Evolutionary conservation across 805 yeast genomes (phyloP), one percentile per base, ranked within the genome.

Genomic region (Barnettozyma pratensis): DNA sequence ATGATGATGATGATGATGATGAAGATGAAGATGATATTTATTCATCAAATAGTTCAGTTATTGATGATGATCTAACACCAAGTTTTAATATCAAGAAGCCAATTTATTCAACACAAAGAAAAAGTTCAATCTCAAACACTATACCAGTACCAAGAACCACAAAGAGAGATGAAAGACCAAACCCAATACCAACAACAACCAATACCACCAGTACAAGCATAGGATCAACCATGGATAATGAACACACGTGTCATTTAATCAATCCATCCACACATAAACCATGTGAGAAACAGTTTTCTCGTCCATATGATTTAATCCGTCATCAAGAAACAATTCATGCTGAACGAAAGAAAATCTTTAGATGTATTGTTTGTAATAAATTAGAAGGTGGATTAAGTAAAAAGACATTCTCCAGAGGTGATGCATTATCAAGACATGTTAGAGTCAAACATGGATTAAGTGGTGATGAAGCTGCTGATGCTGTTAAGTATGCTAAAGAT

Each of bases 261-360:
- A 81, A 81, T 57, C 85, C 87, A 5, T 62, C 76, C 29, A 79
- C 87, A 0, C 82, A 85, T 14, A 62, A 71, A 52, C 78, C 80
- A 27, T 88, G 96, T 67, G 69, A 76, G 56, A 87, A 87, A 68
- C 81, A 82, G 60, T 92, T 92, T 62, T 89, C 97, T 14, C 79
- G 99, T 61, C 96, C 97, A 19, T 92, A 92, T 64, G 99, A 92
- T 70, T 74, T 92, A 61, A 85, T 91, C 28, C 80, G 99, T 59
- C 99, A 92, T 67, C 97, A 92, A 66, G 96, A 92, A 61, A 94
- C 98, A 0, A 91, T 92, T 47, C 99, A 92, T 66, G 94, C 97
- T 1, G 76, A 86, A 42, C 85, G 84, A 64, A 85, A 92, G 68
- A 86, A 86, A 59, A 81, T 85, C 43, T 94, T 83, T 72, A 82